Conservation (phyloP, 148 eudicot species). For the Polygonum maritimum region DNA sequence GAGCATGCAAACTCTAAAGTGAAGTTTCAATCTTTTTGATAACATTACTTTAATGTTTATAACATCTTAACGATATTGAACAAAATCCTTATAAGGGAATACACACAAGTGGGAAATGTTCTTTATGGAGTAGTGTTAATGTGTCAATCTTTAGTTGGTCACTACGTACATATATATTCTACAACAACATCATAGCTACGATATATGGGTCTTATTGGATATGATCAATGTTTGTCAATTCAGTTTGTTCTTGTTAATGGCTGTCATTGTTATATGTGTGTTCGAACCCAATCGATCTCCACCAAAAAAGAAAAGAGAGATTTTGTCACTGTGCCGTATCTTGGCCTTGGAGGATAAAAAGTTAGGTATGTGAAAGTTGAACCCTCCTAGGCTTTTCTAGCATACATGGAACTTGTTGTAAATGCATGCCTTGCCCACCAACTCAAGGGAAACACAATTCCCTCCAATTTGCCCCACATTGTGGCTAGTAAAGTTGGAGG, state of each 20-base stretch:
- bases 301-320: neutral
- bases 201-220: neutral
- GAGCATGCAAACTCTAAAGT: neutral
- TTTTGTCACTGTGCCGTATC: neutral
- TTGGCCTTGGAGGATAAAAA: neutral
- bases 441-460: no score
- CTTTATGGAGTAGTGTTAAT: neutral
- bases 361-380: neutral
- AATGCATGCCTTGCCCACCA: no score
- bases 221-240: neutral
- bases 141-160: slow-evolving; percentile 1
- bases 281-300: neutral
- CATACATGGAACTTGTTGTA: neutral
- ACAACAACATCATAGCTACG: neutral
- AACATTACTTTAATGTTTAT: neutral
- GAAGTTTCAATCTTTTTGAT: neutral
- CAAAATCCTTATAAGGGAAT: neutral
- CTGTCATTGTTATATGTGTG: neutral
- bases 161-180: neutral
- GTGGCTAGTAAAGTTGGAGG: neutral
- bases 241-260: neutral
- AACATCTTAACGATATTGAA: neutral
- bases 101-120: neutral
- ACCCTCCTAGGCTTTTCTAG: no score
- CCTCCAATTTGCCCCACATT: no score